phyloP scores from a whole-genome alignment of 306 rosid species.

The Sicyos baderoa region DNA sequence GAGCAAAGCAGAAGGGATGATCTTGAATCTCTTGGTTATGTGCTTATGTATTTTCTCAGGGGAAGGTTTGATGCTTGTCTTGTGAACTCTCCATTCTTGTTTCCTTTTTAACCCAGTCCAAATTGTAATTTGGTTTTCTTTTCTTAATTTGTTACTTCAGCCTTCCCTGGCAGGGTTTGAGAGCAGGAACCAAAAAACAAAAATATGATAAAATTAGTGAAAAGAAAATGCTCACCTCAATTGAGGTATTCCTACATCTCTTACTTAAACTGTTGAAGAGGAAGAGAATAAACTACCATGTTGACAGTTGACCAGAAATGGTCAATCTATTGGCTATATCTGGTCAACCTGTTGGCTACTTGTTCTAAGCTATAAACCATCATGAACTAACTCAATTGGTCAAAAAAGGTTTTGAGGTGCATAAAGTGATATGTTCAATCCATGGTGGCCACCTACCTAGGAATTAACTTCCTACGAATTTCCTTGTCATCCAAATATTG shows the following conservation, averaged over 20 bases:
- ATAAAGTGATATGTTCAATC: too few relatives aligned
- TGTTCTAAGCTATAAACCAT: background rate
- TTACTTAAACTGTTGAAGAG: conserved; percentile 15
- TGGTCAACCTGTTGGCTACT: background rate
- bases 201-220: conserved; percentile 96
- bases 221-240: conserved; percentile 92
- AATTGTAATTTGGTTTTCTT: conserved; percentile 23
- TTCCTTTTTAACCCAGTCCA: conserved; percentile 10
- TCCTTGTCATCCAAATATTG: too few relatives aligned
- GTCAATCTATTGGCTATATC: background rate
- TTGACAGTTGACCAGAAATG: background rate
- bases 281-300: background rate
- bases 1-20: conserved; percentile 99
- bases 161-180: conserved; percentile 99
- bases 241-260: conserved; percentile 56
- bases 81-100: conserved; percentile 6
- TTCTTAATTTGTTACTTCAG: conserved; percentile 39
- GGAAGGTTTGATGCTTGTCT: conserved; percentile 61
- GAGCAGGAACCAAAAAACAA: conserved; percentile 90
- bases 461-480: too few relatives aligned
- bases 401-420: too few relatives aligned
- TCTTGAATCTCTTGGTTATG: conserved; percentile 93
- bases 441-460: too few relatives aligned
- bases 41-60: conserved; percentile 93
- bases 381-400: too few relatives aligned